A percentile compares a stretch with the other conserved stretches of the same genome.
Conservation (phyloP, 805 yeast species). For the Metschnikowia peoriensis region DNA sequence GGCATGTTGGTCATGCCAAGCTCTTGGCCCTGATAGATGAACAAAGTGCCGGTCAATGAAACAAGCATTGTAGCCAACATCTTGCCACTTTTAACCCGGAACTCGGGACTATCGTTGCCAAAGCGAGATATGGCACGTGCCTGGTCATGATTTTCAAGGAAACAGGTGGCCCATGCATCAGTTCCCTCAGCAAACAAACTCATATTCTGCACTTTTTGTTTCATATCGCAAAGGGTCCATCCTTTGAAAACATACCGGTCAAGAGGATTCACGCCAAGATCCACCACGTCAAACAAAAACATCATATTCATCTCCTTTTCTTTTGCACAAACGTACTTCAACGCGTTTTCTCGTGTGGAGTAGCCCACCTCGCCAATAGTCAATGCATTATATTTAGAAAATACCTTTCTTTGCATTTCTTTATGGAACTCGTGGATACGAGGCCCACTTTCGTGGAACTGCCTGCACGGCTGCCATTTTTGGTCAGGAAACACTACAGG, state of each 20-base stretch:
- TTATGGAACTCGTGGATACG: constrained; percentile 54
- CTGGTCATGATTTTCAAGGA: constrained; percentile 59
- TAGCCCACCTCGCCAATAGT: constrained; percentile 58
- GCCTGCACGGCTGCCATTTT: constrained; percentile 38
- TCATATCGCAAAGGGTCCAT: constrained; percentile 38
- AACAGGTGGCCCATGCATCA: constrained; percentile 58
- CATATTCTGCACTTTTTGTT: constrained; percentile 36
- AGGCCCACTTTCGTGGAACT: constrained; percentile 43
- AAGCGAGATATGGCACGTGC: constrained; percentile 53
- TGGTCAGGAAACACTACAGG: constrained; percentile 40
- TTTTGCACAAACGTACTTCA: constrained; percentile 42
- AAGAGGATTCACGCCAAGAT: constrained; percentile 36
- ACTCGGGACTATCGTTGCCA: constrained; percentile 37
- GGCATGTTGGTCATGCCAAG: constrained; percentile 54
- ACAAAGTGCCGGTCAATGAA: constrained; percentile 53
- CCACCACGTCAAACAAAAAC: constrained; percentile 34
- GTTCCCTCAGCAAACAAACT: constrained; percentile 43
- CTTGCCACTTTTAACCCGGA: constrained; percentile 44
- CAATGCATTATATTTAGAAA: constrained; percentile 49
- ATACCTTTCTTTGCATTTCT: constrained; percentile 45
- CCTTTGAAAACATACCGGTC: constrained; percentile 36
- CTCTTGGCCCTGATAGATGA: constrained; percentile 62
- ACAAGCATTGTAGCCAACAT: constrained; percentile 45
- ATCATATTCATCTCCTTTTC: constrained; percentile 42
- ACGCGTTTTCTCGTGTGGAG: constrained; percentile 39